These are phyloP conservation scores for Aspergillus nomiae DNA, from an alignment of 2,329 filamentous ascomycete species.

Conservation along the genomic window DNA sequence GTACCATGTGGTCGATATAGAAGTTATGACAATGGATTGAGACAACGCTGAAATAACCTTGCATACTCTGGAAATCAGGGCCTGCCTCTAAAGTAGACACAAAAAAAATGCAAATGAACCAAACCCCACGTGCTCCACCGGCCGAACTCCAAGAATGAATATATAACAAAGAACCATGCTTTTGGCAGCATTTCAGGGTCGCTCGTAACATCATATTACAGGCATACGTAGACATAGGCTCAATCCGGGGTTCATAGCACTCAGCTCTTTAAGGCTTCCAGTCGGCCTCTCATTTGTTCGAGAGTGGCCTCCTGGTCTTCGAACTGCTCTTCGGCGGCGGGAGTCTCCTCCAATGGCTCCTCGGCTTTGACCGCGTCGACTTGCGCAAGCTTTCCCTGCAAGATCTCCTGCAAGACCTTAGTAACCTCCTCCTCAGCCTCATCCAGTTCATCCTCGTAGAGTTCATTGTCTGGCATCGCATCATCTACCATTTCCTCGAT, in stretches of 20 bases:
- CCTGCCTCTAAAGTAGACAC: conserved; percentile 25
- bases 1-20: background rate
- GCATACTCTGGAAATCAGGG: conserved; percentile 11
- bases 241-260: background rate
- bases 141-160: conserved; percentile 19
- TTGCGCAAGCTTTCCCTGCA: conserved; percentile 78
- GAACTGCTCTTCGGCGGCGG: conserved; percentile 68
- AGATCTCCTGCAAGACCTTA: conserved; percentile 85
- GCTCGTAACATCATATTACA: conserved; percentile 7
- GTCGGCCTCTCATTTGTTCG: conserved; percentile 86
- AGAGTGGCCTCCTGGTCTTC: conserved; percentile 88
- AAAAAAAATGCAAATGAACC: conserved; percentile 8
- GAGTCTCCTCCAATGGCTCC: conserved; percentile 54
- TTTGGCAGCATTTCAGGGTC: background rate
- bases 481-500: conserved; percentile 98
- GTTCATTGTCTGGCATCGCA: conserved; percentile 71
- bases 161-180: conserved; percentile 5
- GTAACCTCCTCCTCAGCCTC: conserved; percentile 87
- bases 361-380: conserved; percentile 60
- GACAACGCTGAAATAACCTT: background rate
- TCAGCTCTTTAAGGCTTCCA: conserved; percentile 90
- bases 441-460: conserved; percentile 69
- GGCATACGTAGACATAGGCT: background rate
- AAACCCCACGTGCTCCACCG: conserved; percentile 13
- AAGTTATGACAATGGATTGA: background rate